Evolutionary conservation across 352 stramenopile species (phyloP).

Genomic region (Pythium guiyangense): DNA sequence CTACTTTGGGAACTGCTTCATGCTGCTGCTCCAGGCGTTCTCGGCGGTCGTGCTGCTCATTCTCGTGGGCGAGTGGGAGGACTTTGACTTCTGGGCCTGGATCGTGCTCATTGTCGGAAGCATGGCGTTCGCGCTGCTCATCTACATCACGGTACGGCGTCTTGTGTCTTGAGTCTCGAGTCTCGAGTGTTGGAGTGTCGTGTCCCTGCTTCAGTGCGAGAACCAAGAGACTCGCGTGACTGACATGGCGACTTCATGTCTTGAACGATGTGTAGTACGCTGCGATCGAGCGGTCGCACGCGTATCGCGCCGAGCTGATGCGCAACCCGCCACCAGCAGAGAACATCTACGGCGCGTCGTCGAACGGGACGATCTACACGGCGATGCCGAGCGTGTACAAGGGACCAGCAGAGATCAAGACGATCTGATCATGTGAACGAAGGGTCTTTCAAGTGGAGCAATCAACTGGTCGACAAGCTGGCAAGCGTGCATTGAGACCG

Average conservation of each 20-base stretch:
- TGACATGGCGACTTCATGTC: neutral
- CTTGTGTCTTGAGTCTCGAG: neutral
- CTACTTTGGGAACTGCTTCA: constrained; percentile 87
- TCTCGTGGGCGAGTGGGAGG: constrained; percentile 70
- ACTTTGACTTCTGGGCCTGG: constrained; percentile 74
- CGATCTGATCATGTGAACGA: constrained; percentile 70
- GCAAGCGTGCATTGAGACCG: too few relatives aligned
- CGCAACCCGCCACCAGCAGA: constrained; percentile 72
- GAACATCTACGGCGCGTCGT: constrained; percentile 60
- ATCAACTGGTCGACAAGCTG: too few relatives aligned
- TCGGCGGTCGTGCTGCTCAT: constrained; percentile 72
- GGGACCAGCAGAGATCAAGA: constrained; percentile 61
- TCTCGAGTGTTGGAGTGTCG: neutral
- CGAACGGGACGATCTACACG: constrained; percentile 57
- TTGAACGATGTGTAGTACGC: constrained; percentile 46
- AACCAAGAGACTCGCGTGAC: neutral
- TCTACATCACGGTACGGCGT: constrained; percentile 60
- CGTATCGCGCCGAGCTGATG: constrained; percentile 80
- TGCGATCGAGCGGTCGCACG: constrained; percentile 67
- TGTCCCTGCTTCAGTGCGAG: neutral
- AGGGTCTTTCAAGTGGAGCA: too few relatives aligned
- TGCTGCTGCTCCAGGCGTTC: constrained; percentile 67
- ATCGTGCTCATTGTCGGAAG: constrained; percentile 64
- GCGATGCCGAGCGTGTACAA: constrained; percentile 53
- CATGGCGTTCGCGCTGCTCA: constrained; percentile 59